phyloP scores from a whole-genome alignment of 2,329 filamentous ascomycete genomes.

The Phyllosticta capitalensis region DNA sequence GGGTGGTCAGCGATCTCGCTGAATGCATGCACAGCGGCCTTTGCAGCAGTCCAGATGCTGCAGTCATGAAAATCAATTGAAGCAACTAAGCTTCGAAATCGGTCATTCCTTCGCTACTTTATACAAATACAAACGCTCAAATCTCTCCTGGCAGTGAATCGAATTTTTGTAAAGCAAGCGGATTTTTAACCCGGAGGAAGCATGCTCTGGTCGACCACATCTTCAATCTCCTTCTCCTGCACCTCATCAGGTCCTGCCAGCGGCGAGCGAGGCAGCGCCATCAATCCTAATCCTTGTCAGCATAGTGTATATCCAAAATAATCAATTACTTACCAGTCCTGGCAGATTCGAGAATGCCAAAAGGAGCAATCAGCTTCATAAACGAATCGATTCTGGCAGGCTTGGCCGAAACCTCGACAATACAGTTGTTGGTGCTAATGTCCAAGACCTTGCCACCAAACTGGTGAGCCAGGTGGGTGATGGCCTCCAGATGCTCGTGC shows the following conservation, averaged over 20 bases:
- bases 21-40: neutral
- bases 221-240: conserved; percentile 76
- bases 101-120: neutral
- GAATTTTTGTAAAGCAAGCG: neutral
- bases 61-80: neutral
- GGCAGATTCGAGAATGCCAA: conserved; percentile 92
- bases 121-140: neutral
- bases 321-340: conserved; percentile 54
- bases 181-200: conserved; percentile 71
- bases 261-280: conserved; percentile 91
- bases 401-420: conserved; percentile 94
- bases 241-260: conserved; percentile 67
- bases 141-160: neutral
- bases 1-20: neutral
- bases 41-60: neutral
- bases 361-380: conserved; percentile 88
- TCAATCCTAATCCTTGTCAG: conserved; percentile 52
- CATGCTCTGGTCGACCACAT: conserved; percentile 88
- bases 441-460: conserved; percentile 96
- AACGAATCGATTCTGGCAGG: conserved; percentile 91
- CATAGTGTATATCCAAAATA: conserved; percentile 1
- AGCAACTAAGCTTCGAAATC: neutral
- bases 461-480: conserved; percentile 94
- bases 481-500: conserved; percentile 92
- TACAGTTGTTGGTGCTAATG: conserved; percentile 97